Conservation (phyloP, 768 basidiomycete species). For the Cubamyces lactineus region DNA sequence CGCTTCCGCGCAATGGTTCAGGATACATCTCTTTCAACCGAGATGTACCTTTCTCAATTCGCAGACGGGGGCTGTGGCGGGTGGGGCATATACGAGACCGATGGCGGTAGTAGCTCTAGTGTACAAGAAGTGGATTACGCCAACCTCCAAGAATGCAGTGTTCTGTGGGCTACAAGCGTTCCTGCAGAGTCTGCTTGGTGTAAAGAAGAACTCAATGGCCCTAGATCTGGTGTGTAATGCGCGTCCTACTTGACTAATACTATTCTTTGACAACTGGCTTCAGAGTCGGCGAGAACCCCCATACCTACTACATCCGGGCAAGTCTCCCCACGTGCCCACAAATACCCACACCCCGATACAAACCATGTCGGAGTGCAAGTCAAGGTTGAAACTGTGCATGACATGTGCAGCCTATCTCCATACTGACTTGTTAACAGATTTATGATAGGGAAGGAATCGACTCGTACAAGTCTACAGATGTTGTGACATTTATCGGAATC, state of each 20-base stretch:
- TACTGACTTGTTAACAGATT: constrained; percentile 46
- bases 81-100: constrained; percentile 60
- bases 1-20: constrained; percentile 81
- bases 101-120: constrained; percentile 31
- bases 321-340: constrained; percentile 49
- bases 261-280: not conserved
- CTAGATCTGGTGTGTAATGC: constrained; percentile 26
- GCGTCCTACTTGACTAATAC: too few species aligned
- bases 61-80: constrained; percentile 57
- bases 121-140: constrained; percentile 44
- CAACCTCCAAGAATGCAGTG: constrained; percentile 60
- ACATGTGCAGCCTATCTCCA: not conserved
- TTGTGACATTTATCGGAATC: constrained; percentile 76
- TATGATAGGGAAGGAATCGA: constrained; percentile 54
- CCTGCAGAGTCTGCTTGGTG: constrained; percentile 72
- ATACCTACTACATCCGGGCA: constrained; percentile 3
- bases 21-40: constrained; percentile 73
- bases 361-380: constrained; percentile 72
- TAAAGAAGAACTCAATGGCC: constrained; percentile 35
- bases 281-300: too few species aligned
- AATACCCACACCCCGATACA: constrained; percentile 59
- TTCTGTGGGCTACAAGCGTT: constrained; percentile 75
- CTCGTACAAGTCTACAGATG: constrained; percentile 59
- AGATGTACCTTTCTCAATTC: constrained; percentile 66
- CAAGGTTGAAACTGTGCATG: constrained; percentile 50